A percentile compares a stretch with the other conserved stretches of the same genome.
Conservation (phyloP, 192 early-diverging fungal species). For the Coemansia reversa region DNA sequence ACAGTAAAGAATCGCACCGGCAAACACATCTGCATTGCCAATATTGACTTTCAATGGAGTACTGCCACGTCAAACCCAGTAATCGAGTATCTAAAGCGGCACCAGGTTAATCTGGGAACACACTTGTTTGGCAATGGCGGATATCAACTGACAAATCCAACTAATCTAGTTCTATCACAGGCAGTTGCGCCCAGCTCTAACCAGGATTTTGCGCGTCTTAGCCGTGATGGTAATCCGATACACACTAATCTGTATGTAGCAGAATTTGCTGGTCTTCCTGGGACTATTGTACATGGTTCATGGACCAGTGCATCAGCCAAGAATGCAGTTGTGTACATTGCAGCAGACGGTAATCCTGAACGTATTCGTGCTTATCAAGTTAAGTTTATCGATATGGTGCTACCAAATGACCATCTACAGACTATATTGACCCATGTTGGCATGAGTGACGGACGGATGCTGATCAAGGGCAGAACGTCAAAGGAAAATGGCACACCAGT, state of each 20-base stretch:
- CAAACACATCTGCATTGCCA: slow-evolving; percentile 67
- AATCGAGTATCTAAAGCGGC: slow-evolving; percentile 74
- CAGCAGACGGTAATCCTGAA: slow-evolving; percentile 83
- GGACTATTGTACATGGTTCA: slow-evolving; percentile 91
- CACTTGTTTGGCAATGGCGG: slow-evolving; percentile 76
- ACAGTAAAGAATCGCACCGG: slow-evolving; percentile 57
- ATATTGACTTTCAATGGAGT: slow-evolving; percentile 69
- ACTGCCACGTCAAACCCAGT: slow-evolving; percentile 74
- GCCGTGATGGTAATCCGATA: slow-evolving; percentile 88
- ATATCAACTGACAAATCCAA: slow-evolving; percentile 26
- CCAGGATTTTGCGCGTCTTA: slow-evolving; percentile 72
- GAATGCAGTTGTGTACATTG: slow-evolving; percentile 85
- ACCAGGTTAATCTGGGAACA: slow-evolving; percentile 66
- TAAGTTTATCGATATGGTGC: slow-evolving; percentile 87
- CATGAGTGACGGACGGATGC: slow-evolving; percentile 89
- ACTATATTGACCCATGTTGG: slow-evolving; percentile 86
- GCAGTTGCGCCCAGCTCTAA: slow-evolving; percentile 70
- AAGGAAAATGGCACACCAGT: slow-evolving; percentile 68
- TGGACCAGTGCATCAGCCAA: slow-evolving; percentile 91
- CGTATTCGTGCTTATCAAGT: slow-evolving; percentile 78
- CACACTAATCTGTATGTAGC: slow-evolving; percentile 94
- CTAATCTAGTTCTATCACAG: background rate
- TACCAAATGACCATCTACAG: slow-evolving; percentile 79
- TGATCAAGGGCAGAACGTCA: slow-evolving; percentile 82
- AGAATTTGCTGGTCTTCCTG: slow-evolving; percentile 80